Conservation (phyloP, 164 flowering plant genomes). For the Magnolia kwangsiensis region DNA sequence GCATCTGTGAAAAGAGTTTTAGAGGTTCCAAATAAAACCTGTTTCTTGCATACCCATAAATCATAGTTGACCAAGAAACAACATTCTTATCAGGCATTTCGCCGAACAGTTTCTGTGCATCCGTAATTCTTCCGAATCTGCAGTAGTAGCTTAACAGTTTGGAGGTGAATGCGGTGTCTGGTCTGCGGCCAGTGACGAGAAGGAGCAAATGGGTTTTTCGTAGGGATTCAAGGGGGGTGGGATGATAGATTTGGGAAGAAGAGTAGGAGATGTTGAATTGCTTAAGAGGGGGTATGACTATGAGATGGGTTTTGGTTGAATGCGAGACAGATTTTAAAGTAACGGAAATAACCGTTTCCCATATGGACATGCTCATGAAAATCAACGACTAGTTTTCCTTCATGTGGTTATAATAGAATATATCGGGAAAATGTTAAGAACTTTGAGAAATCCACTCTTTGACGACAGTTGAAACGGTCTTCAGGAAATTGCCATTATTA, state of each 20-base stretch:
- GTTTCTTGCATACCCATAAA: conserved; percentile 31
- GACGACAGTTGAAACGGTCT: neutral
- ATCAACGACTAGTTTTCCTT: conserved; percentile 2
- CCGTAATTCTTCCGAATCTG: conserved; percentile 16
- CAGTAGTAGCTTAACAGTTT: conserved; percentile 16
- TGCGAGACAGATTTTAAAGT: neutral
- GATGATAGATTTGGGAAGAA: neutral
- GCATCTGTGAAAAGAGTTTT: conserved; percentile 28
- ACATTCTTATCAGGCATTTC: conserved; percentile 25
- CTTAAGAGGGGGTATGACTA: neutral
- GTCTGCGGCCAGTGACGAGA: neutral
- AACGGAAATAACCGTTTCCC: neutral
- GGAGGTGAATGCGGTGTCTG: neutral
- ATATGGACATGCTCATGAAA: neutral
- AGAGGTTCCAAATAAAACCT: conserved; percentile 22
- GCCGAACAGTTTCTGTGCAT: conserved; percentile 37
- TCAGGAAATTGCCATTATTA: neutral
- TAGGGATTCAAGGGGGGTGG: neutral
- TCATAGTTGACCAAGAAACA: conserved; percentile 31
- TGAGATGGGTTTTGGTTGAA: neutral
- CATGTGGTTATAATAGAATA: neutral
- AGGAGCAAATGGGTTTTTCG: neutral
- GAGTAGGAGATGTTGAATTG: neutral
- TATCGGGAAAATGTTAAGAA: neutral
- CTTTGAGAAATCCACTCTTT: neutral